Base-by-base conservation (phyloP, 2,329 filamentous ascomycete species). In the Aspergillus persii region DNA sequence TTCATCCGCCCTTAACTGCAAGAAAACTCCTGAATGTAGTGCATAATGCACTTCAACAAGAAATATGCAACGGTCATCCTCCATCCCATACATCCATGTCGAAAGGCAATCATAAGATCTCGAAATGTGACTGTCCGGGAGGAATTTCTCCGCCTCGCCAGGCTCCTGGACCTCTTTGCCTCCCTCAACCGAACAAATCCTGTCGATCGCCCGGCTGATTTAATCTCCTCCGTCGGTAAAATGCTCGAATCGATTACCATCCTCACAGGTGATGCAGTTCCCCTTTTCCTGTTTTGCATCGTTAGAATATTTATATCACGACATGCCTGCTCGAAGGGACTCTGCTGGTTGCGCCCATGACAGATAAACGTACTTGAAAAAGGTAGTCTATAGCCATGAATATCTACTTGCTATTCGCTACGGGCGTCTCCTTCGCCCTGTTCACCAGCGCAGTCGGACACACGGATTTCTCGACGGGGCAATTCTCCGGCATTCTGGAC, bases 401-500 rank as follows among this genome's bases (percentile, higher is more conserved):
- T 41, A 4, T 41, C 12, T 5, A 7, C 36, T n/a, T 15, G 36
- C n/a, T 41, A 6, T 41, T 41, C 36, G 36, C 36, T 4, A n/a
- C 36, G 36, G 33, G 33, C 2, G n/a, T n/a, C 4, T 12, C 11
- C 3, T 15, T 41, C 36, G 11, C 11, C 36, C 36, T 41, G 4
- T 5, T 41, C 12, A 6, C 36, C 12, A 12, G 15, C 4, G 36
- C 7, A n/a, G 15, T 15, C 1, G 36, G 36, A n/a, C 36, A 41
- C n/a, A 41, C 36, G 2, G 36, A 41, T n/a, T 41, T 41, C 36
- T 71, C 69, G 7, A 81, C 77, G 0, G 52, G 67, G 3, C 79
- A 79, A 55, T 80, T 82, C 62, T 74, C 78, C 36, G 69, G 76
- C 27, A 73, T 75, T 56, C 68, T 83, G 2, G 80, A 76, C 48